A percentile compares a stretch with the other conserved stretches of the same genome.
phyloP scores from a whole-genome alignment of 2,329 filamentous ascomycete genomes.

The Colletotrichum cereale region DNA sequence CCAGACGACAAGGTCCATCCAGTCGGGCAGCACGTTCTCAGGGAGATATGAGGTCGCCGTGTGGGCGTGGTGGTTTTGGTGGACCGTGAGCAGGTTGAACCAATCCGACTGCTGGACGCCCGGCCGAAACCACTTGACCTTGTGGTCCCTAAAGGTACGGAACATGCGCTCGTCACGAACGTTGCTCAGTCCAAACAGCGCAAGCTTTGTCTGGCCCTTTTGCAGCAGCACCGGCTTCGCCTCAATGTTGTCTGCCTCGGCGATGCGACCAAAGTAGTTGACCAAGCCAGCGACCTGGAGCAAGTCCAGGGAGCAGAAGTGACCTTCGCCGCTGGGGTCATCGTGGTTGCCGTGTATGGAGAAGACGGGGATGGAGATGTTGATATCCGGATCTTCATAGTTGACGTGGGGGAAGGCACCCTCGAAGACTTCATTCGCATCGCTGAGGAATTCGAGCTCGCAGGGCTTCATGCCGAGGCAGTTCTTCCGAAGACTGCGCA shows the following conservation, averaged over 20 bases:
- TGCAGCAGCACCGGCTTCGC: constrained; percentile 93
- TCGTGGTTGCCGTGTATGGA: constrained; percentile 99
- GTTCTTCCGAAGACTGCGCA: constrained; percentile 92
- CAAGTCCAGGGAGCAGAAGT: constrained; percentile 90
- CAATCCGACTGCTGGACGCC: constrained; percentile 85
- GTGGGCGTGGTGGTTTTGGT: constrained; percentile 95
- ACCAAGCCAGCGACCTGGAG: constrained; percentile 91
- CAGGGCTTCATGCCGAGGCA: constrained; percentile 96
- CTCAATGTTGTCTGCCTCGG: constrained; percentile 92
- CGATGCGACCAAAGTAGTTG: constrained; percentile 95
- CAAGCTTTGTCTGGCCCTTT: constrained; percentile 92
- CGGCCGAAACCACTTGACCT: constrained; percentile 93
- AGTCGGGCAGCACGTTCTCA: constrained; percentile 91
- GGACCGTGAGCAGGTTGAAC: constrained; percentile 96
- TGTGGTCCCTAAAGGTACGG: constrained; percentile 90
- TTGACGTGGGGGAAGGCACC: constrained; percentile 94
- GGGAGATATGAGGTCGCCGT: constrained; percentile 94
- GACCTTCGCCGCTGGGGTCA: constrained; percentile 95
- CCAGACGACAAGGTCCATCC: constrained; percentile 93
- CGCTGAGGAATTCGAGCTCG: constrained; percentile 93
- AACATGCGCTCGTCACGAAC: constrained; percentile 96
- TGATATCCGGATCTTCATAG: constrained; percentile 97
- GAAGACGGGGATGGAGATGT: constrained; percentile 96
- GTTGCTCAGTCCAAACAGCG: constrained; percentile 94
- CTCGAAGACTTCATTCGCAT: constrained; percentile 91